phyloP scores from a whole-genome alignment of 2,329 filamentous ascomycete genomes.

The Xylariaceae sp. region DNA sequence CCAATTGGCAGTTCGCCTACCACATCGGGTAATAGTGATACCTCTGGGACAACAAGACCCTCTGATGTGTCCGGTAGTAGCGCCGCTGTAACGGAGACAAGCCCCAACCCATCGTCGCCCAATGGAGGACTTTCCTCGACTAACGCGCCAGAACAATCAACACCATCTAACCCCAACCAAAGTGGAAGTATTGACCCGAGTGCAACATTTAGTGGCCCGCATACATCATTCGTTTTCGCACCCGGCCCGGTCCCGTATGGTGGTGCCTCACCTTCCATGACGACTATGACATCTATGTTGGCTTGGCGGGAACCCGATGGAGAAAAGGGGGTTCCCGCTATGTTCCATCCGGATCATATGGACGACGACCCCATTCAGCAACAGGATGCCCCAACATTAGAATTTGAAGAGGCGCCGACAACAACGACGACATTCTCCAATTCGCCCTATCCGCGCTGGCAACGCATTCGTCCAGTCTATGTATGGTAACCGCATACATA shows the following conservation, averaged over 20 bases:
- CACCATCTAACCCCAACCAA: conserved; percentile 8
- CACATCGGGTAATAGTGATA: not conserved
- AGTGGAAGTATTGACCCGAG: conserved; percentile 6
- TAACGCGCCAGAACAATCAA: conserved; percentile 9
- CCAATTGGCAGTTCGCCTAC: conserved; percentile 5
- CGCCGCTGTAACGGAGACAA: conserved; percentile 9
- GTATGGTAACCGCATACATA: conserved; percentile 11
- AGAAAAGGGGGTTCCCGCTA: conserved; percentile 13
- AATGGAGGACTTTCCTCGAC: conserved; percentile 3
- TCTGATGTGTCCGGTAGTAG: conserved; percentile 5
- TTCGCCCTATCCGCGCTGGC: conserved; percentile 13
- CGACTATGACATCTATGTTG: conserved; percentile 24
- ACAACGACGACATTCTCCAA: conserved; percentile 4
- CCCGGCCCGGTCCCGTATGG: conserved; percentile 28
- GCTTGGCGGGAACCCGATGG: conserved; percentile 22
- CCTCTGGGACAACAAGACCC: conserved; percentile 1
- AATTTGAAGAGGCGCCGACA: conserved; percentile 17
- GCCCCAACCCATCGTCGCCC: conserved; percentile 7
- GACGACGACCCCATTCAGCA: not conserved
- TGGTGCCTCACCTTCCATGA: conserved; percentile 20
- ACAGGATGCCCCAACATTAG: conserved; percentile 6
- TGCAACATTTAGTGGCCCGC: conserved; percentile 10
- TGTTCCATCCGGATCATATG: conserved; percentile 17
- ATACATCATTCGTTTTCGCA: conserved; percentile 24
- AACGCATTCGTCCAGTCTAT: conserved; percentile 19